A percentile compares a stretch with the other conserved stretches of the same genome.
Conservation (phyloP, 139 green algal species). For the Nannochloris sp. region DNA sequence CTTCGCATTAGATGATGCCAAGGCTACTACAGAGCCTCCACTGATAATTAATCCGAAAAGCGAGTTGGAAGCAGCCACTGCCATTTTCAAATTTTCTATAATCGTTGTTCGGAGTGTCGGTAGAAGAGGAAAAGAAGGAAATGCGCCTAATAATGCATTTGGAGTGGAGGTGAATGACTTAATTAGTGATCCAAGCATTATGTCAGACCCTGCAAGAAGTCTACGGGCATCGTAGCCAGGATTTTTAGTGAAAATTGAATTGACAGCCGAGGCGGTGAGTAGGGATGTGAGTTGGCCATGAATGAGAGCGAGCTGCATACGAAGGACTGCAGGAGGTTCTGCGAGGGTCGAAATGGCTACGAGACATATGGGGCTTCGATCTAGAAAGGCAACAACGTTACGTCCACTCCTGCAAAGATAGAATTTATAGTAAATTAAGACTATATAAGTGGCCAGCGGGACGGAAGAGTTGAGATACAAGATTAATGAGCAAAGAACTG, state of each 20-base stretch:
- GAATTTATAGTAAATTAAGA: background rate
- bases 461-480: background rate
- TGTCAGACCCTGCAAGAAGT: constrained; percentile 23
- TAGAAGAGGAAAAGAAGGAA: constrained; percentile 30
- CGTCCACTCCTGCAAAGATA: background rate
- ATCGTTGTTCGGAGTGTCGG: constrained; percentile 22
- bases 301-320: constrained; percentile 29
- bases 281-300: constrained; percentile 23
- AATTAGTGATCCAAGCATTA: constrained; percentile 30
- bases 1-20: constrained; percentile 16
- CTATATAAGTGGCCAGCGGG: no score
- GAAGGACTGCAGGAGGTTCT: constrained; percentile 22
- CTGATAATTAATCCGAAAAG: constrained; percentile 39
- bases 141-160: constrained; percentile 43
- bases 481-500: background rate
- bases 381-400: constrained; percentile 18
- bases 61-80: background rate
- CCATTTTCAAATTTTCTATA: constrained; percentile 27
- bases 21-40: constrained; percentile 24
- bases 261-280: constrained; percentile 20
- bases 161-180: constrained; percentile 26
- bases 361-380: constrained; percentile 19
- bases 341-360: constrained; percentile 12
- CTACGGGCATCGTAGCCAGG: constrained; percentile 21
- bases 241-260: constrained; percentile 13